Evolutionary conservation across 352 stramenopile genomes (phyloP).

Genomic region (Globisporangium rhizosaccharum): DNA sequence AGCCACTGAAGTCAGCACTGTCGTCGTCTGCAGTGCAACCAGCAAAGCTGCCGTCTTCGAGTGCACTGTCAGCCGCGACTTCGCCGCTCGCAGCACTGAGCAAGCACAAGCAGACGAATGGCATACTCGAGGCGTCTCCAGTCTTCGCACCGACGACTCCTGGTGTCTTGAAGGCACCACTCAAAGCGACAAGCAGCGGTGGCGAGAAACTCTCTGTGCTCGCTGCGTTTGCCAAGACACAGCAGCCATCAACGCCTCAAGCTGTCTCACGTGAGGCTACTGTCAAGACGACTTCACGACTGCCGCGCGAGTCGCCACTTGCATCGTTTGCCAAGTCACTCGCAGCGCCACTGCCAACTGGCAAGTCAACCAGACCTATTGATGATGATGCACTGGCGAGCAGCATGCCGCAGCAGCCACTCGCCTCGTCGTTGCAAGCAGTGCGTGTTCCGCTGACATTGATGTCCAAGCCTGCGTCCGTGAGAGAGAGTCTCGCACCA

Average conservation of each 20-base stretch:
- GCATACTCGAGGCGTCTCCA: too few species aligned
- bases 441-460: too few species aligned
- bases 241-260: background rate
- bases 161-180: too few species aligned
- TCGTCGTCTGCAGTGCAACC: background rate
- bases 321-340: slow-evolving; percentile 5
- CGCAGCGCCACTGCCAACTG: background rate
- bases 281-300: background rate
- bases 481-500: too few species aligned
- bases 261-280: too few species aligned
- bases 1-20: background rate
- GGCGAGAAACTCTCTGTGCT: slow-evolving; percentile 6
- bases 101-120: slow-evolving; percentile 4
- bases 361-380: background rate
- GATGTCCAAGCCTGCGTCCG: too few species aligned
- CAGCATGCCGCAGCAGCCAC: too few species aligned
- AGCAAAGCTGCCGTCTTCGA: background rate
- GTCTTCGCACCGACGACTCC: too few species aligned
- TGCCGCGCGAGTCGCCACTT: background rate
- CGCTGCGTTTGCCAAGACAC: slow-evolving; percentile 7
- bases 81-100: slow-evolving; percentile 4
- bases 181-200: background rate
- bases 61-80: background rate
- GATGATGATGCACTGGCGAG: too few species aligned
- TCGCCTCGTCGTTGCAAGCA: too few species aligned